Evolutionary conservation across 768 basidiomycete species (phyloP).

Genomic region (Sistotremastrum niveocremeum): DNA sequence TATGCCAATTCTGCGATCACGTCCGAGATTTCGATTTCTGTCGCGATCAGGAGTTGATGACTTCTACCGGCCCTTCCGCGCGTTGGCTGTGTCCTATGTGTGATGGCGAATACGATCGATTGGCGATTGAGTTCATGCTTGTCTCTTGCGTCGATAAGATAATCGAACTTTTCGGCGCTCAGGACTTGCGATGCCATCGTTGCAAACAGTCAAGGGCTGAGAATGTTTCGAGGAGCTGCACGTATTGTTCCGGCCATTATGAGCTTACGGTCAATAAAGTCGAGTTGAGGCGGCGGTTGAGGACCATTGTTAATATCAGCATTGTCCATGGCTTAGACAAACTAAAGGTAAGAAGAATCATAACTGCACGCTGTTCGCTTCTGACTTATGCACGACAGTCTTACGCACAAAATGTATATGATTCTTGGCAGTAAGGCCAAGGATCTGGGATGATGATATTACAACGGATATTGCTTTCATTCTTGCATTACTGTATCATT

Average conservation of each 20-base stretch:
- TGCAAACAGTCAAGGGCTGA: conserved; percentile 88
- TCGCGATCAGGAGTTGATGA: conserved; percentile 73
- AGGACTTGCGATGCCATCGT: conserved; percentile 79
- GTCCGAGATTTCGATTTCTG: conserved; percentile 93
- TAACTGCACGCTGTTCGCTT: background rate
- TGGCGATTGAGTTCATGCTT: conserved; percentile 73
- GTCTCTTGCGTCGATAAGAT: conserved; percentile 61
- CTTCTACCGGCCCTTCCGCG: conserved; percentile 33
- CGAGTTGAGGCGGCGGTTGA: conserved; percentile 57
- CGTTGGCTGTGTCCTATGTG: conserved; percentile 65
- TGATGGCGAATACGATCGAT: conserved; percentile 78
- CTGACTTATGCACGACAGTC: no score
- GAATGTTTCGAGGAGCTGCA: conserved; percentile 72
- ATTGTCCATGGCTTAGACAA: conserved; percentile 55
- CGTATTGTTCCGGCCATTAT: conserved; percentile 72
- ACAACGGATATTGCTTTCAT: no score
- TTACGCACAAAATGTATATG: no score
- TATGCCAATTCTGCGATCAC: conserved; percentile 75
- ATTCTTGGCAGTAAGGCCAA: no score
- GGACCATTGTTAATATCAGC: conserved; percentile 76
- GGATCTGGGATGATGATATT: no score
- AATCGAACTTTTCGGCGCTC: conserved; percentile 67
- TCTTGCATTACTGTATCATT: no score
- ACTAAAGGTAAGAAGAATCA: conserved; percentile 38
- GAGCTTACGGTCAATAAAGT: conserved; percentile 56